A percentile compares a stretch with the other conserved stretches of the same genome.
These are phyloP conservation scores for Aureobasidium sp. DNA, from an alignment of 2,329 filamentous ascomycete species.

Conservation along the genomic window DNA sequence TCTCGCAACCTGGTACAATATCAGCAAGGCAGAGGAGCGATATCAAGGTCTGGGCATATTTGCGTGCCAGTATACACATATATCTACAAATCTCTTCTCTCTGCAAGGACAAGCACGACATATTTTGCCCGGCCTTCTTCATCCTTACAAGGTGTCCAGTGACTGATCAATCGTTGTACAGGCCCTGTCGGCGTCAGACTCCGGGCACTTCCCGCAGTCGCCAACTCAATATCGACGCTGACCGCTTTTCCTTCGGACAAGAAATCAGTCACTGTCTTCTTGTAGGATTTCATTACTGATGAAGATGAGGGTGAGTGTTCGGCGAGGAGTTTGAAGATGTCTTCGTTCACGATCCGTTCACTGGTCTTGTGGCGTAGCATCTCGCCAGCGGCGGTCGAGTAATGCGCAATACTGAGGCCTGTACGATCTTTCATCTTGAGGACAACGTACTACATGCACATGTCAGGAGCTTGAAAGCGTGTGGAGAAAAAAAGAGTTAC, in stretches of 20 bases:
- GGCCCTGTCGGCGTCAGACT: conserved; percentile 22
- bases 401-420: conserved; percentile 37
- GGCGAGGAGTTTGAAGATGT: conserved; percentile 50
- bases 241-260: conserved; percentile 27
- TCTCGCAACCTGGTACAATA: too few relatives aligned
- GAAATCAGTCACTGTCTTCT: conserved; percentile 36
- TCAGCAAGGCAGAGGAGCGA: too few relatives aligned
- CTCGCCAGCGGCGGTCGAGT: conserved; percentile 42
- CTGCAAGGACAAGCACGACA: conserved; percentile 26
- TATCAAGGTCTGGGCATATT: too few relatives aligned
- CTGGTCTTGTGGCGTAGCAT: conserved; percentile 40
- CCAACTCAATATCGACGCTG: conserved; percentile 26
- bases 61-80: too few relatives aligned
- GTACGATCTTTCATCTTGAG: conserved; percentile 25
- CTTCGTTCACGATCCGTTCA: conserved; percentile 32
- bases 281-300: conserved; percentile 41
- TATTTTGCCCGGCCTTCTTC: conserved; percentile 28
- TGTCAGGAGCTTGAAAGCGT: background rate
- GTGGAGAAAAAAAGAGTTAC: conserved; percentile 14
- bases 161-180: conserved; percentile 32
- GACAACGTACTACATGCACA: conserved; percentile 31
- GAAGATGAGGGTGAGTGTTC: conserved; percentile 34
- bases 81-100: background rate
- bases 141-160: conserved; percentile 41
- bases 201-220: conserved; percentile 21